Percentiles rank a stretch among this genome's conserved stretches.
Conservation (phyloP, 2,329 filamentous ascomycete species). For the Cladosporium sp. region DNA sequence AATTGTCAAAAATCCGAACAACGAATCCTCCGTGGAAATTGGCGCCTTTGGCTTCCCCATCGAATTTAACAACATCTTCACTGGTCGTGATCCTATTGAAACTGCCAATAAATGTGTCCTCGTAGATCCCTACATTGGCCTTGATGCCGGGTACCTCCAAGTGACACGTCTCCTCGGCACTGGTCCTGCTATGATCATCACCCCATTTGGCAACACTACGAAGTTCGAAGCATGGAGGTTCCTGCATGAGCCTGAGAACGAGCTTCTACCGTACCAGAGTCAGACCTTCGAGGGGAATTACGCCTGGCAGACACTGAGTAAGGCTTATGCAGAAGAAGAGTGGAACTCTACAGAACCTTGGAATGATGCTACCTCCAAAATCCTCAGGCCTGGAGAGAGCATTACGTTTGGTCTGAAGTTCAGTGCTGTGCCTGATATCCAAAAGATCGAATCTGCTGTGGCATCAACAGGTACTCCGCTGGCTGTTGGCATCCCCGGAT, state of each 20-base stretch:
- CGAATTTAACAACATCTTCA: conserved; percentile 65
- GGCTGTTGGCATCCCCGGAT: conserved; percentile 57
- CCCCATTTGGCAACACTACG: conserved; percentile 50
- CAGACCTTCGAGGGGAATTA: conserved; percentile 63
- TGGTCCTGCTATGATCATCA: conserved; percentile 56
- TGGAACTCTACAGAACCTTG: conserved; percentile 55
- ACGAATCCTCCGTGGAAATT: conserved; percentile 48
- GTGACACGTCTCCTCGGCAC: conserved; percentile 54
- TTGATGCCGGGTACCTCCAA: conserved; percentile 59
- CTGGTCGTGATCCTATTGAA: conserved; percentile 48
- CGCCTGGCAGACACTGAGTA: conserved; percentile 58
- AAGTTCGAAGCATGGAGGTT: conserved; percentile 59
- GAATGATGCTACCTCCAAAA: conserved; percentile 55
- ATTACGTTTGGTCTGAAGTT: conserved; percentile 55
- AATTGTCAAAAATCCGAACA: conserved; percentile 50
- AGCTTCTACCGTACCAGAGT: conserved; percentile 45
- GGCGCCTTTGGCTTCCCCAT: conserved; percentile 60
- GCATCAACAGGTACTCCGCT: conserved; percentile 48
- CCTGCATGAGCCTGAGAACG: conserved; percentile 48
- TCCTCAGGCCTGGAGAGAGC: conserved; percentile 47
- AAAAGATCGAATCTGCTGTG: conserved; percentile 51
- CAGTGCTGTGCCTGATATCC: conserved; percentile 47
- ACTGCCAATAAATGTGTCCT: conserved; percentile 56
- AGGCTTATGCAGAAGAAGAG: conserved; percentile 58
- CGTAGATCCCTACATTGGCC: conserved; percentile 61